Conservation (phyloP, 169 alveolate species). For the Cryptosporidium xiaoi region DNA sequence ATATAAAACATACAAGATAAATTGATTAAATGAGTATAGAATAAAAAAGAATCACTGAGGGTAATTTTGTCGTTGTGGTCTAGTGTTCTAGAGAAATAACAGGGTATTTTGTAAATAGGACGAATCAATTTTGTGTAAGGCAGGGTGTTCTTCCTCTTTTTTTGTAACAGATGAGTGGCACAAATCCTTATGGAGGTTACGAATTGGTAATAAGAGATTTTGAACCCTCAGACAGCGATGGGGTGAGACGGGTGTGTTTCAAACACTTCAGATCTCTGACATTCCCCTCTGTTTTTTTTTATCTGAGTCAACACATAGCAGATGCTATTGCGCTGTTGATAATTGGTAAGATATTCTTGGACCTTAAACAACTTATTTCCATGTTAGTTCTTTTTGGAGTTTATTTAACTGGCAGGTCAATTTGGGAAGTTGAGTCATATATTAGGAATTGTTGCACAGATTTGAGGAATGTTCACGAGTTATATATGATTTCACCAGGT, state of each 20-base stretch:
- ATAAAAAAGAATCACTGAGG: too few species aligned
- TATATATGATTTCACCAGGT: constrained; percentile 82
- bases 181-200: constrained; percentile 68
- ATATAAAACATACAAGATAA: too few species aligned
- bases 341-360: constrained; percentile 78
- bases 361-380: constrained; percentile 80
- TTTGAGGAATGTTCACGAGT: constrained; percentile 82
- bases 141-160: too few species aligned
- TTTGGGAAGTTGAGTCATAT: constrained; percentile 86
- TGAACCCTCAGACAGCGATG: constrained; percentile 70
- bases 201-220: constrained; percentile 65
- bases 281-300: constrained; percentile 70
- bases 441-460: constrained; percentile 88
- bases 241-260: constrained; percentile 70
- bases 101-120: not conserved
- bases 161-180: constrained; percentile 25
- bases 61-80: too few species aligned
- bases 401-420: constrained; percentile 85
- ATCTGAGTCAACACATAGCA: constrained; percentile 62
- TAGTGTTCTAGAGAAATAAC: too few species aligned
- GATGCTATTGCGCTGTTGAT: constrained; percentile 61
- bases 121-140: not conserved
- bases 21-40: too few species aligned
- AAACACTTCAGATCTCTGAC: constrained; percentile 71
- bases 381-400: constrained; percentile 81